phyloP scores from a whole-genome alignment of 2,329 filamentous ascomycete species.

The Trichothecium roseum region DNA sequence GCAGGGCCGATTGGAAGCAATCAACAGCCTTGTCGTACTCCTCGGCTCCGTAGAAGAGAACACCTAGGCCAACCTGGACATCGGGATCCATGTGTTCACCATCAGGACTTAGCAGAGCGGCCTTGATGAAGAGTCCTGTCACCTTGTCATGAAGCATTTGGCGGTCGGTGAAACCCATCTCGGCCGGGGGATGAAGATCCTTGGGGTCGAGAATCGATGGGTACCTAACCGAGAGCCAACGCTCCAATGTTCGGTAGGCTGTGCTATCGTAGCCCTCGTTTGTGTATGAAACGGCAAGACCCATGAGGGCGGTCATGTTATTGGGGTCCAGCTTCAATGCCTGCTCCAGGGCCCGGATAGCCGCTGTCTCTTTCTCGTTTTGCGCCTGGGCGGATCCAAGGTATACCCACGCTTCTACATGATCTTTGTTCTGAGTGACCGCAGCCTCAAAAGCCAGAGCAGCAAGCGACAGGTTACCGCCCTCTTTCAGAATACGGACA shows the following conservation, averaged over 20 bases:
- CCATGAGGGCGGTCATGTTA: constrained; percentile 88
- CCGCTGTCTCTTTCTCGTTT: constrained; percentile 96
- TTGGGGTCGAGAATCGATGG: constrained; percentile 66
- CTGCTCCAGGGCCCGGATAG: constrained; percentile 86
- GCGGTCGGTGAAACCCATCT: constrained; percentile 90
- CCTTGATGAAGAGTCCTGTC: constrained; percentile 81
- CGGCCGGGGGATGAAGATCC: constrained; percentile 62
- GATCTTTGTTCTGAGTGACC: constrained; percentile 76
- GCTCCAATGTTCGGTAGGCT: constrained; percentile 89
- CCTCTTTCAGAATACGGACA: constrained; percentile 82
- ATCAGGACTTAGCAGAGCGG: constrained; percentile 82
- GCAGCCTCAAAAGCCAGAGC: constrained; percentile 93
- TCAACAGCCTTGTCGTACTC: constrained; percentile 98
- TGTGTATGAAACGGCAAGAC: constrained; percentile 89
- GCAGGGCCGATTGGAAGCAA: constrained; percentile 89
- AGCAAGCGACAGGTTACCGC: constrained; percentile 87
- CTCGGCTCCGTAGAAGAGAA: constrained; percentile 94
- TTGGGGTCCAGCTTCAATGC: constrained; percentile 79
- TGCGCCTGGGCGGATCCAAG: constrained; percentile 90
- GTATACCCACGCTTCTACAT: constrained; percentile 88
- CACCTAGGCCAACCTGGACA: constrained; percentile 92
- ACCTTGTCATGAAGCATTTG: constrained; percentile 83
- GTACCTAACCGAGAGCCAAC: constrained; percentile 95
- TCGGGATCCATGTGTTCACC: constrained; percentile 97
- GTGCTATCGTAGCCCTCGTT: constrained; percentile 98